Evolutionary conservation across 768 basidiomycete genomes (phyloP).

Genomic region (Postia placenta): DNA sequence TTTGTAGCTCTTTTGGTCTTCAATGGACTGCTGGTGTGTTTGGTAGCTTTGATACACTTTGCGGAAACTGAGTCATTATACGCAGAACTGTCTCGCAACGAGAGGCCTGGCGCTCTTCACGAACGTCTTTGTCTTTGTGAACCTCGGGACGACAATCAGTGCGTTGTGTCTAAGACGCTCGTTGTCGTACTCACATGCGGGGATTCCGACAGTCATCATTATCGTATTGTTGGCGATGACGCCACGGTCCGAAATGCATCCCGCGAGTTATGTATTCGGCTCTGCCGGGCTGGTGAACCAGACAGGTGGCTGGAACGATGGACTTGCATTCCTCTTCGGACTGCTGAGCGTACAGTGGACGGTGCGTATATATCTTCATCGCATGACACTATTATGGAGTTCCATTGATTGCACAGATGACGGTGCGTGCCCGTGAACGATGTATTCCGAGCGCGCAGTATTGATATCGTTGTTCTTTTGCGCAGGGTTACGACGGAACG

Average conservation of each 20-base stretch:
- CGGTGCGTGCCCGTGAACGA: constrained; percentile 43
- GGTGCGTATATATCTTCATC: constrained; percentile 30
- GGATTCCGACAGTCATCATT: constrained; percentile 74
- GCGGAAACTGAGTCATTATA: too few species aligned
- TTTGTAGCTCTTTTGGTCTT: constrained; percentile 68
- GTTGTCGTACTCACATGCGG: neutral
- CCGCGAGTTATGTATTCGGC: constrained; percentile 76
- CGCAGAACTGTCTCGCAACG: constrained; percentile 68
- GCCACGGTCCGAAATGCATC: constrained; percentile 69
- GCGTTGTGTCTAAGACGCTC: constrained; percentile 21
- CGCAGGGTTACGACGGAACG: constrained; percentile 72
- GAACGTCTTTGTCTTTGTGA: constrained; percentile 77
- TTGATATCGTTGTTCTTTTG: constrained; percentile 1
- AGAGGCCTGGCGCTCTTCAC: constrained; percentile 70
- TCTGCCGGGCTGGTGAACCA: constrained; percentile 67
- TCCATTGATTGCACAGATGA: neutral
- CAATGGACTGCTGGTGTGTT: constrained; percentile 62
- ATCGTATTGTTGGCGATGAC: constrained; percentile 77
- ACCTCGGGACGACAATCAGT: constrained; percentile 73
- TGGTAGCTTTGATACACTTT: neutral
- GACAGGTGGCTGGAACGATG: constrained; percentile 74
- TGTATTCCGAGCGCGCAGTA: constrained; percentile 23
- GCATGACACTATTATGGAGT: neutral
- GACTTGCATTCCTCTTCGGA: constrained; percentile 80
- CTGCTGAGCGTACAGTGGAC: constrained; percentile 87